Percentiles rank a stretch among this genome's conserved stretches.
These are phyloP conservation scores for Fusarium devonianum DNA, from an alignment of 2,329 filamentous ascomycete genomes.

Conservation along the genomic window DNA sequence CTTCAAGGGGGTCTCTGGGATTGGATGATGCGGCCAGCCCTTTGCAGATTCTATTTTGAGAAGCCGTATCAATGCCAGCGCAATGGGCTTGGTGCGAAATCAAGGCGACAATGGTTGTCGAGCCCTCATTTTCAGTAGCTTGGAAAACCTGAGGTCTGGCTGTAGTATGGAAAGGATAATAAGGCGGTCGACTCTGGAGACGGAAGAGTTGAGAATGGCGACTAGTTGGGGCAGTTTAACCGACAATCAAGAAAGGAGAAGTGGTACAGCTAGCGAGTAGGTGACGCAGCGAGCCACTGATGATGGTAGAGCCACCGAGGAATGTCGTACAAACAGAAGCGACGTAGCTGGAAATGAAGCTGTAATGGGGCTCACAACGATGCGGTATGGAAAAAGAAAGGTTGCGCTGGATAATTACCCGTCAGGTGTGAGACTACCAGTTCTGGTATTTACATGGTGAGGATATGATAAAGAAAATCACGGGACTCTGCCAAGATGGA, in stretches of 20 bases:
- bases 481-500: neutral
- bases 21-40: conserved; percentile 33
- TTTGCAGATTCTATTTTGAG: conserved; percentile 38
- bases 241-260: conserved; percentile 4
- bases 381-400: too few relatives aligned
- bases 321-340: conserved; percentile 16
- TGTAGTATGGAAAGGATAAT: too few relatives aligned
- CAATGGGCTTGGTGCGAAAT: conserved; percentile 20
- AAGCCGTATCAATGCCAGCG: conserved; percentile 34
- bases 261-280: conserved; percentile 14
- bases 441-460: too few relatives aligned
- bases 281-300: conserved; percentile 16
- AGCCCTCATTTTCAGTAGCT: conserved; percentile 1
- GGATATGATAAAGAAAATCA: conserved; percentile 4
- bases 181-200: too few relatives aligned
- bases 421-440: too few relatives aligned
- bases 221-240: neutral
- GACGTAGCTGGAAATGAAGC: too few relatives aligned
- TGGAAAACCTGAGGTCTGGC: neutral
- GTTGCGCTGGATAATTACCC: too few relatives aligned
- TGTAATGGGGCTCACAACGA: too few relatives aligned
- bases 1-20: conserved; percentile 25
- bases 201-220: neutral
- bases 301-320: conserved; percentile 5
- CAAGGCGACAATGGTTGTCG: conserved; percentile 1